Percentiles rank a stretch among this genome's conserved stretches.
These are phyloP conservation scores for Stylosanthes scabra DNA, from an alignment of 331 rosid species.

Conservation along the genomic window DNA sequence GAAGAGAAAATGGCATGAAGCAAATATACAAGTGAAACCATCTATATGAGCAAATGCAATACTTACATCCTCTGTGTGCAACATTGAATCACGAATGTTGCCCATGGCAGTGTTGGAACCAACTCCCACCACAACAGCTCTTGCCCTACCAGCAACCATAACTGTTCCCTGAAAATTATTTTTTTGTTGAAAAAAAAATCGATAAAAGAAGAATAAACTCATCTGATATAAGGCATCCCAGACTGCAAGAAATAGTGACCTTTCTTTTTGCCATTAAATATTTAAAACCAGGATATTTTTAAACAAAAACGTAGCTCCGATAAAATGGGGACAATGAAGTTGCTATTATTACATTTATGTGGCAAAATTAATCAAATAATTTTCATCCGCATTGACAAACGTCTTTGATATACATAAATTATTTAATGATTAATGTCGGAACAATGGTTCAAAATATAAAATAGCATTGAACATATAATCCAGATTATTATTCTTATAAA, in stretches of 20 bases:
- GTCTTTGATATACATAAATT: neutral
- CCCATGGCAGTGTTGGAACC: slow-evolving; percentile 99
- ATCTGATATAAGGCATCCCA: slow-evolving; percentile 1
- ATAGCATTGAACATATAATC: neutral
- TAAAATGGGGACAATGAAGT: neutral
- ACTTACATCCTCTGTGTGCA: slow-evolving; percentile 95
- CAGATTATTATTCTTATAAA: slow-evolving; percentile 19
- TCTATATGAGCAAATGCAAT: slow-evolving; percentile 21
- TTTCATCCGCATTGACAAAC: slow-evolving; percentile 7
- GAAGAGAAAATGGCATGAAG: slow-evolving; percentile 16
- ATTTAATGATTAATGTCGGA: neutral
- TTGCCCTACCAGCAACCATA: slow-evolving; percentile 97
- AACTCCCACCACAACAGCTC: slow-evolving; percentile 95
- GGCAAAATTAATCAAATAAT: slow-evolving; percentile 9
- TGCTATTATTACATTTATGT: neutral
- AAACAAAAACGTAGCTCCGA: slow-evolving; percentile 4
- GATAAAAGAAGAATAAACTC: slow-evolving; percentile 14
- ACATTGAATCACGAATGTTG: slow-evolving; percentile 87
- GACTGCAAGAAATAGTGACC: slow-evolving; percentile 30
- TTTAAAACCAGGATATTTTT: neutral
- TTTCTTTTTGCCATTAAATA: slow-evolving; percentile 26
- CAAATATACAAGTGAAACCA: slow-evolving; percentile 33
- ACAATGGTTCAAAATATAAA: neutral
- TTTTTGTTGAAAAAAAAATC: neutral
- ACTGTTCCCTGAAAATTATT: slow-evolving; percentile 78